Evolutionary conservation across 2,329 filamentous ascomycete species (phyloP), one percentile per base, ranked within the genome.

Genomic region (Stagonosporopsis tanaceti): DNA sequence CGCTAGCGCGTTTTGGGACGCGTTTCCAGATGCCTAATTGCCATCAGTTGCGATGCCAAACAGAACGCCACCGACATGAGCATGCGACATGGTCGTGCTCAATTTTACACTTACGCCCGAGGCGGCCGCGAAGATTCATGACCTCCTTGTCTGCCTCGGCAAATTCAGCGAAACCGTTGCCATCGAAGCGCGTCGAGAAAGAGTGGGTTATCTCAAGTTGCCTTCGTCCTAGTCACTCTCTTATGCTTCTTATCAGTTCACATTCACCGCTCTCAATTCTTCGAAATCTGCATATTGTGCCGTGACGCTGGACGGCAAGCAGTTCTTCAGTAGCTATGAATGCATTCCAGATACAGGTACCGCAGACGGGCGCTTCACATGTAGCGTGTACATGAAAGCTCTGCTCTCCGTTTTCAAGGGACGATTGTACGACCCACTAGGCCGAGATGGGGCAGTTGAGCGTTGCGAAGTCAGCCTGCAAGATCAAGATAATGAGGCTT

Each of bases 81-180:
- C 48, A 50, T 35, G 28, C 47, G 64, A 35, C 7, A 82, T 82
- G 80, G 74, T 80, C n/a, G 68, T 77, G 9, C 72, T 93, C 56
- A 88, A 83, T 59, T 93, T 93, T 71, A 90, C 89, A 0, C 80
- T 94, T 51, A 89, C 84, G 66, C 89, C 91, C 54, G 89, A 93
- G 65, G 88, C 88, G 30, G 86, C 92, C 40, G 81, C 82, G 6
- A 86, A 85, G 46, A 80, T 94, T 41, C 89, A 92, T 66, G 91
- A 93, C 74, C 84, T 87, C 24, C 83, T 94, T 54, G 81, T 87
- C 22, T 94, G 91, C 73, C 82, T 94, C 25, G 85, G 86, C 69
- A 92, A 92, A 75, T 93, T 94, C 78, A 90, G 88, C 73, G 91
- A 94, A 66, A 86, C 89, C 42, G 90, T 94, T 20, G 90, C 87